A percentile compares a stretch with the other conserved stretches of the same genome.
Evolutionary conservation across 2,329 filamentous ascomycete genomes (phyloP).

Genomic region (Aspergillus costaricaensis): DNA sequence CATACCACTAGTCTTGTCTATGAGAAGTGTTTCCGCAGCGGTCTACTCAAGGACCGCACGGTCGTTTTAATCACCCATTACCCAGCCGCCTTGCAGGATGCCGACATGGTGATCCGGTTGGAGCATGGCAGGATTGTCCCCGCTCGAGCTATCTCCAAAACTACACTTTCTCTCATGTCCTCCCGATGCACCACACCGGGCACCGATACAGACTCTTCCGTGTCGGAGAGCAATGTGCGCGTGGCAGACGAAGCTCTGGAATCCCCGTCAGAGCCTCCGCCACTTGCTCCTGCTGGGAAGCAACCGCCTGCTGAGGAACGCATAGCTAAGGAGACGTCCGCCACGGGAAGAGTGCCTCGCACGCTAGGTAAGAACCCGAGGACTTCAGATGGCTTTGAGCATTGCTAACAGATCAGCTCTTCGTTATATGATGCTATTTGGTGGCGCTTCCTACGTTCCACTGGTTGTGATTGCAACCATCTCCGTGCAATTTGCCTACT

Average conservation of each 20-base stretch:
- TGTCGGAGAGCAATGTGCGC: neutral
- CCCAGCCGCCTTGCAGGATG: constrained; percentile 27
- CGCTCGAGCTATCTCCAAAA: constrained; percentile 9
- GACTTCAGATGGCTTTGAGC: neutral
- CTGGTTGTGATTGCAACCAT: constrained; percentile 23
- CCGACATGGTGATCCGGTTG: constrained; percentile 21
- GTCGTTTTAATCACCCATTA: constrained; percentile 59
- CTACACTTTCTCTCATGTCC: constrained; percentile 1
- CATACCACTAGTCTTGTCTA: constrained; percentile 60
- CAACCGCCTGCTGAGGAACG: constrained; percentile 13
- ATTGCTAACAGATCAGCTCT: constrained; percentile 18
- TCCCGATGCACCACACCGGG: constrained; percentile 12
- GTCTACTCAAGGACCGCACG: constrained; percentile 57
- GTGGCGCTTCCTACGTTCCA: constrained; percentile 25
- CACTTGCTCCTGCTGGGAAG: constrained; percentile 4
- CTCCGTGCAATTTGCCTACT: constrained; percentile 29
- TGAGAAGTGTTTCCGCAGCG: constrained; percentile 60
- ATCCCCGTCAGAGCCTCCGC: constrained; percentile 10
- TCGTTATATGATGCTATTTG: constrained; percentile 30
- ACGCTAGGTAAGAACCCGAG: constrained; percentile 21
- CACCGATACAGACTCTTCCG: constrained; percentile 7
- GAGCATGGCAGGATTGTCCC: constrained; percentile 23
- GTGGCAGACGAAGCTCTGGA: constrained; percentile 8
- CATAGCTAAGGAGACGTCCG: constrained; percentile 26
- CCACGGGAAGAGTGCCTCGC: constrained; percentile 27